Conservation (phyloP, 2,329 filamentous ascomycete genomes). For the Pyricularia sp. region DNA sequence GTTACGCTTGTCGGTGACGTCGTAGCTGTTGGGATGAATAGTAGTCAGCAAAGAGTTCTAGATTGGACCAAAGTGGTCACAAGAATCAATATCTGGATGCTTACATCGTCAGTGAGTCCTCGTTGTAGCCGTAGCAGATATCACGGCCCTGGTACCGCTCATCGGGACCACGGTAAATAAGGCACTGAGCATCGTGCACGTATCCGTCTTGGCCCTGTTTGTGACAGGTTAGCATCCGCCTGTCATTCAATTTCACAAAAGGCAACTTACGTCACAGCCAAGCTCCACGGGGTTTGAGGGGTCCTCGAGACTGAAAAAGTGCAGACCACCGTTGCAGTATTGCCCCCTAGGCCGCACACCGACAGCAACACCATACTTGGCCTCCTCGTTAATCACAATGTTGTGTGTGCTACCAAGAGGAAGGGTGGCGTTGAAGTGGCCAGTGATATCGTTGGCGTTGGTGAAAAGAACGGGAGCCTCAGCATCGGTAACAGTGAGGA, state of each 20-base stretch:
- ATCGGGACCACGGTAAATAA: constrained; percentile 39
- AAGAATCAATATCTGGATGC: neutral
- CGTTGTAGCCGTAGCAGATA: constrained; percentile 45
- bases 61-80: neutral
- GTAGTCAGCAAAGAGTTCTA: neutral
- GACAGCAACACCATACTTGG: constrained; percentile 27
- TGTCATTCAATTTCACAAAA: neutral
- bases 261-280: constrained; percentile 29
- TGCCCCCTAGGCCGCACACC: constrained; percentile 22
- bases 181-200: constrained; percentile 48
- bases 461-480: constrained; percentile 13
- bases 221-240: too few species aligned
- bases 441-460: neutral
- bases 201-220: neutral
- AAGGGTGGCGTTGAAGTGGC: constrained; percentile 1
- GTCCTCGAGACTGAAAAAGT: constrained; percentile 44
- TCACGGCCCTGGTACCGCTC: constrained; percentile 31
- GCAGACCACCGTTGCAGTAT: constrained; percentile 38
- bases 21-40: neutral
- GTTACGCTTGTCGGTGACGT: neutral
- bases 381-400: constrained; percentile 11
- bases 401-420: constrained; percentile 3
- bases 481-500: constrained; percentile 29
- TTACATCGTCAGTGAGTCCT: constrained; percentile 32
- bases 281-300: constrained; percentile 36